These are phyloP conservation scores for Neonectria hederae DNA, from an alignment of 2,329 filamentous ascomycete species.

Conservation along the genomic window DNA sequence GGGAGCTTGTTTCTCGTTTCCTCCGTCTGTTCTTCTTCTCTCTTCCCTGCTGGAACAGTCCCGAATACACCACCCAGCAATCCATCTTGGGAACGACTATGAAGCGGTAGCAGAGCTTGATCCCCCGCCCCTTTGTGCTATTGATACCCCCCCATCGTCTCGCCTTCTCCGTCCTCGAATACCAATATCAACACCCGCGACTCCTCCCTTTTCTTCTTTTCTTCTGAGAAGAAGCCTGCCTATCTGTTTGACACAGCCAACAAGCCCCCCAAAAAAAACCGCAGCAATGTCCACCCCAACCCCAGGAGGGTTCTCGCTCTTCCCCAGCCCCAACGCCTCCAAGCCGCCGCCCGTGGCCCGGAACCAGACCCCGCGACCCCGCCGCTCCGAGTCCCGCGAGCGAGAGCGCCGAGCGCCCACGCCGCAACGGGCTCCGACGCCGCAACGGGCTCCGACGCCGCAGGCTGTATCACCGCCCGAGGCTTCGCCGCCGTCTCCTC, in stretches of 20 bases:
- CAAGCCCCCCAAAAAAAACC: constrained; percentile 1
- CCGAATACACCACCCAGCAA: neutral
- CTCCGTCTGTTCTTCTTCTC: neutral
- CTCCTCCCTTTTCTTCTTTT: constrained; percentile 37
- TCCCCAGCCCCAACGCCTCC: constrained; percentile 60
- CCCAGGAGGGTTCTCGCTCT: constrained; percentile 65
- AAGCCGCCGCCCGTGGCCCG: constrained; percentile 44
- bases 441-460: constrained; percentile 41
- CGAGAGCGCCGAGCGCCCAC: constrained; percentile 47
- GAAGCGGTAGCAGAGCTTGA: constrained; percentile 40
- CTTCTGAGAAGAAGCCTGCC: constrained; percentile 40
- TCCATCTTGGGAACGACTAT: constrained; percentile 25
- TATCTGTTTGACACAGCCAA: constrained; percentile 36
- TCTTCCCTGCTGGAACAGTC: constrained; percentile 2
- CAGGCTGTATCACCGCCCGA: constrained; percentile 28
- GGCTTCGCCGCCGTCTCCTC: constrained; percentile 26
- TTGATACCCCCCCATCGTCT: constrained; percentile 29
- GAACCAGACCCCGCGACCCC: constrained; percentile 53
- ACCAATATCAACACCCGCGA: constrained; percentile 2
- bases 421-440: constrained; percentile 46
- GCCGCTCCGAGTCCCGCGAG: constrained; percentile 51
- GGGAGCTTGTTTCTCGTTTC: neutral
- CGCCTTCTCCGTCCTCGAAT: neutral
- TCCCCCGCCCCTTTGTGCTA: constrained; percentile 10
- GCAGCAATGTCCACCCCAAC: constrained; percentile 52